These are phyloP conservation scores for Cercospora sesami DNA, from an alignment of 2,329 filamentous ascomycete species.

Conservation along the genomic window DNA sequence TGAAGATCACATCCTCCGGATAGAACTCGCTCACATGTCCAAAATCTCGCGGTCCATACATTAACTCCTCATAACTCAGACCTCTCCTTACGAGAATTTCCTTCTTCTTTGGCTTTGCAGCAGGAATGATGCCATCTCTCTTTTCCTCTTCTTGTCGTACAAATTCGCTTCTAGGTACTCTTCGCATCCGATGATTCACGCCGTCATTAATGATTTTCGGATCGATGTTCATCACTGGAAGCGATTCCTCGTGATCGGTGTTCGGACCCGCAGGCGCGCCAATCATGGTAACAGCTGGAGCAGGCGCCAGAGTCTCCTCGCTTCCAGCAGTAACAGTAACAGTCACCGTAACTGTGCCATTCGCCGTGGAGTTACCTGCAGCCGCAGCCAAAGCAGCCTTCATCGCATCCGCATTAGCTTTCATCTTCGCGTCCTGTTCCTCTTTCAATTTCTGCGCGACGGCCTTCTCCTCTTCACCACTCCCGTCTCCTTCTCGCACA, in stretches of 20 bases:
- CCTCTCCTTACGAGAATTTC: not conserved
- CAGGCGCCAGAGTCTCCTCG: not conserved
- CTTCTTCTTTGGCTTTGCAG: not conserved
- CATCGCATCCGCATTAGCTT: not conserved
- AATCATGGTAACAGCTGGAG: not conserved
- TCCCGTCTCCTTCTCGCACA: not conserved
- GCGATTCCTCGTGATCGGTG: not conserved
- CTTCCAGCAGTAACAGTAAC: not conserved
- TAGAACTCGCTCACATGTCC: slow-evolving; percentile 3
- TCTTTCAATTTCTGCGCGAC: not conserved
- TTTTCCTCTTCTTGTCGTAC: not conserved
- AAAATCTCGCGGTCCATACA: slow-evolving; percentile 2
- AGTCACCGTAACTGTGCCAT: not conserved
- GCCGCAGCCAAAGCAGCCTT: not conserved
- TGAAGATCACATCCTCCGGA: not conserved
- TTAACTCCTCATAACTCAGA: slow-evolving; percentile 10
- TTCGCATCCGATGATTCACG: not conserved
- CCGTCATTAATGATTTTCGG: not conserved
- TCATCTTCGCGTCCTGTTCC: not conserved
- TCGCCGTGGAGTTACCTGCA: too few relatives aligned
- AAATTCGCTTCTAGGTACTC: not conserved
- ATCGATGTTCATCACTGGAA: not conserved
- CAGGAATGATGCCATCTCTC: not conserved
- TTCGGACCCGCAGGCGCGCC: not conserved
- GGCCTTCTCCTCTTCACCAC: not conserved